phyloP scores from a whole-genome alignment of 2,329 filamentous ascomycete species.

The Aspergillus calidoustus region DNA sequence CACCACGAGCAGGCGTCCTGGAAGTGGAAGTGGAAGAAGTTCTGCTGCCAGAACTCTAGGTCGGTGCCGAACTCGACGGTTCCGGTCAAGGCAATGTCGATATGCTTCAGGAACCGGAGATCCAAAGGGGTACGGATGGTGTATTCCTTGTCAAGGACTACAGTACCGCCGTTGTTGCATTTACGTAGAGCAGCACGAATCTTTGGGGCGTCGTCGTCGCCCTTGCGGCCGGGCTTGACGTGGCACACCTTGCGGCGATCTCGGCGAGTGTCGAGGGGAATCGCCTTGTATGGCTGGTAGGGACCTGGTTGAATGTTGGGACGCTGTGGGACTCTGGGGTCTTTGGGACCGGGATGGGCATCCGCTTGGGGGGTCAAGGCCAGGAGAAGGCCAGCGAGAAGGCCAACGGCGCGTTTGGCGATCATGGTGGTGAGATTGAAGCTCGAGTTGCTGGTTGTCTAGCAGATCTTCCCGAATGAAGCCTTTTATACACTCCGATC shows the following conservation, averaged over 20 bases:
- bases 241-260: constrained; percentile 4
- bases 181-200: constrained; percentile 60
- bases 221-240: neutral
- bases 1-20: constrained; percentile 71
- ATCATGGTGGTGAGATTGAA: neutral
- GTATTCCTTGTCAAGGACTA: constrained; percentile 64
- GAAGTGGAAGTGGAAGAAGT: constrained; percentile 66
- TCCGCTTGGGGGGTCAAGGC: neutral
- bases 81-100: constrained; percentile 63
- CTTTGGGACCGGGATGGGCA: neutral
- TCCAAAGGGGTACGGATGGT: constrained; percentile 68
- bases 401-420: neutral
- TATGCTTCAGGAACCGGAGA: constrained; percentile 65
- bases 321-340: neutral
- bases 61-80: constrained; percentile 68
- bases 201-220: neutral
- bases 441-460: neutral
- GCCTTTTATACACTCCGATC: neutral
- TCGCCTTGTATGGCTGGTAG: constrained; percentile 8
- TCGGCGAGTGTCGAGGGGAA: neutral
- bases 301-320: neutral
- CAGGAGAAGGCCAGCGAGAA: neutral
- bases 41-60: constrained; percentile 69
- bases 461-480: neutral
- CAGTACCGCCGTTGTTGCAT: constrained; percentile 67